Percentiles rank a stretch among this genome's conserved stretches.
These are phyloP conservation scores for Blechomonas ayalai DNA, from an alignment of 208 protist genomes.

Conservation along the genomic window DNA sequence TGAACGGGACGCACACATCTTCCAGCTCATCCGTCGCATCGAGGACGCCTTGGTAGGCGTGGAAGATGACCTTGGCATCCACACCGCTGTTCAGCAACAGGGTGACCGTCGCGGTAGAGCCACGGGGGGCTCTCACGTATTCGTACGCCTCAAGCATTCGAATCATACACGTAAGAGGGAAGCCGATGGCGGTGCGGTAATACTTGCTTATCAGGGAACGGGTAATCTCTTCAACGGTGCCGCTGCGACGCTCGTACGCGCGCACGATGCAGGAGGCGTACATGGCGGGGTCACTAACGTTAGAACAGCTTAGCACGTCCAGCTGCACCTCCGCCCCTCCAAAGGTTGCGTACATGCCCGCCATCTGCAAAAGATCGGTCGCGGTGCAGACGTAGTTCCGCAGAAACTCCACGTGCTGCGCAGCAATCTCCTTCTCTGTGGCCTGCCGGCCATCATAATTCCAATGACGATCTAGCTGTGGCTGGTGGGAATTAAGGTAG, in stretches of 20 bases:
- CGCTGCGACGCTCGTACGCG: conserved; percentile 36
- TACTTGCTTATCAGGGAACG: conserved; percentile 52
- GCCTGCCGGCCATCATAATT: conserved; percentile 29
- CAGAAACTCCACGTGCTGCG: conserved; percentile 60
- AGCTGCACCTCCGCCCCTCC: conserved; percentile 85
- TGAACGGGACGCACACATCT: conserved; percentile 23
- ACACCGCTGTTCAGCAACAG: conserved; percentile 61
- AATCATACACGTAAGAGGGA: conserved; percentile 65
- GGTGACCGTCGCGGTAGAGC: conserved; percentile 38
- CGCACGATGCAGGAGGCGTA: conserved; percentile 54
- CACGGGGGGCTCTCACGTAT: conserved; percentile 27
- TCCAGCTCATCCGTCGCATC: conserved; percentile 33
- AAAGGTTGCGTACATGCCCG: conserved; percentile 69
- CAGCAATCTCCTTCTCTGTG: conserved; percentile 60
- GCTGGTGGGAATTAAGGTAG: conserved; percentile 53
- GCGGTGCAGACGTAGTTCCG: conserved; percentile 43
- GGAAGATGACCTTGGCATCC: conserved; percentile 57
- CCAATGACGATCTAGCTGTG: conserved; percentile 26
- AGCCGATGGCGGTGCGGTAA: conserved; percentile 26
- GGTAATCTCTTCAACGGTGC: conserved; percentile 42
- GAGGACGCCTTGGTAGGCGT: conserved; percentile 52
- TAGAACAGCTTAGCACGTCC: conserved; percentile 46
- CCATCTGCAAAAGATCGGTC: conserved; percentile 48
- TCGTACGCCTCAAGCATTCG: conserved; percentile 52
- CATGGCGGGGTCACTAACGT: conserved; percentile 47